Evolutionary conservation across 148 eudicot genomes (phyloP).

Genomic region (Heliosperma pusillum): DNA sequence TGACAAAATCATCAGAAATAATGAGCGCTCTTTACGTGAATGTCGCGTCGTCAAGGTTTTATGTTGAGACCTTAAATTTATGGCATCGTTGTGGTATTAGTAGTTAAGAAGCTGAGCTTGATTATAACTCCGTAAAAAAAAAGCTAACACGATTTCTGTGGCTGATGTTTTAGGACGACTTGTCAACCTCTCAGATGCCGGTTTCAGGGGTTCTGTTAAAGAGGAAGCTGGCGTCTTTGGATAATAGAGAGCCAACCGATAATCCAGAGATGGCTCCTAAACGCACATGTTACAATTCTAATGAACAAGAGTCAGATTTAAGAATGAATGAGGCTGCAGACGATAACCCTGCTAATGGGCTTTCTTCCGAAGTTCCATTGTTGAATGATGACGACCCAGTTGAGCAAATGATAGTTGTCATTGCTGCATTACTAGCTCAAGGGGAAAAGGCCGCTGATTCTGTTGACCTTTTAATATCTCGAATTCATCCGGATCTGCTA

Average conservation of each 20-base stretch:
- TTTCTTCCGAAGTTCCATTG: constrained; percentile 44
- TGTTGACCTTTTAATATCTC: constrained; percentile 71
- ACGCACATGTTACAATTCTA: constrained; percentile 52
- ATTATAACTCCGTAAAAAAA: background rate
- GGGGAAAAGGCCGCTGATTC: constrained; percentile 91
- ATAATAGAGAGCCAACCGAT: constrained; percentile 43
- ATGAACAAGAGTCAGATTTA: constrained; percentile 31
- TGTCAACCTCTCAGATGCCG: constrained; percentile 33
- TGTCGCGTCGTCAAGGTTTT: constrained; percentile 52
- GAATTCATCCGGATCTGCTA: constrained; percentile 80
- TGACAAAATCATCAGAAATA: constrained; percentile 70
- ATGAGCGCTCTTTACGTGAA: constrained; percentile 77
- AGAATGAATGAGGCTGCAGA: constrained; percentile 38
- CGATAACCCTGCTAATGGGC: constrained; percentile 46
- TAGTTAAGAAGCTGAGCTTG: background rate
- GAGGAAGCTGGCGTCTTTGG: constrained; percentile 46
- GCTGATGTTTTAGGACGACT: constrained; percentile 2
- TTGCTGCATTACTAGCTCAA: constrained; percentile 90
- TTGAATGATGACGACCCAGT: constrained; percentile 53
- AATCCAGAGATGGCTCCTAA: constrained; percentile 50
- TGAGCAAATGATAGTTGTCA: constrained; percentile 90
- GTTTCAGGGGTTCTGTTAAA: constrained; percentile 45
- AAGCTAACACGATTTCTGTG: background rate
- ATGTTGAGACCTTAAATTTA: background rate
- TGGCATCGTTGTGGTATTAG: background rate